These are phyloP conservation scores for Lizonia empirigonia DNA, from an alignment of 2,329 filamentous ascomycete species.

Conservation along the genomic window DNA sequence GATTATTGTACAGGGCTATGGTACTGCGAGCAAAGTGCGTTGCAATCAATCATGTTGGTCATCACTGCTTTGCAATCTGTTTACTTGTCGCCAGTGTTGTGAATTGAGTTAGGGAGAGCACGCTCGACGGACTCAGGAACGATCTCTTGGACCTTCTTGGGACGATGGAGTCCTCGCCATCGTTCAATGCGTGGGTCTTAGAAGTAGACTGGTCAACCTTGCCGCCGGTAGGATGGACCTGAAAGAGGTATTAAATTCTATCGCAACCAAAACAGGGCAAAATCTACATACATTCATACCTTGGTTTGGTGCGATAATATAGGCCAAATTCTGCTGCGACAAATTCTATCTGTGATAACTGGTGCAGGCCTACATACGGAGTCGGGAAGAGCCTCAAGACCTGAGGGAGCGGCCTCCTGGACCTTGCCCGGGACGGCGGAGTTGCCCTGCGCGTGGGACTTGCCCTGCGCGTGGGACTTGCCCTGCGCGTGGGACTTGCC, in stretches of 20 bases:
- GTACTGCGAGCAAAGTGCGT: conserved; percentile 6
- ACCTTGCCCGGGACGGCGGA: conserved; percentile 49
- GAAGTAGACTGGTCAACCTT: conserved; percentile 41
- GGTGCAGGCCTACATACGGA: conserved; percentile 22
- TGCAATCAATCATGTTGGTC: conserved; percentile 1
- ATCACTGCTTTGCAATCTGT: not conserved
- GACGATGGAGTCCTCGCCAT: conserved; percentile 47
- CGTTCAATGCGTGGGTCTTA: conserved; percentile 49
- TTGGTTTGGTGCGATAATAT: too few relatives aligned
- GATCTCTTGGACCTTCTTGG: conserved; percentile 52
- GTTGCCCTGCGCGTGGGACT: conserved; percentile 50
- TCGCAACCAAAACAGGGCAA: too few relatives aligned
- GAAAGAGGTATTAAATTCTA: not conserved
- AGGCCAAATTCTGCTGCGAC: too few relatives aligned
- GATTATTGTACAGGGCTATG: not conserved
- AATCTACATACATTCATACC: too few relatives aligned
- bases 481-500: conserved; percentile 51
- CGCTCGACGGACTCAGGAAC: conserved; percentile 54
- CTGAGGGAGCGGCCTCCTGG: conserved; percentile 48
- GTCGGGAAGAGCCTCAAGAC: conserved; percentile 50
- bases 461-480: conserved; percentile 50
- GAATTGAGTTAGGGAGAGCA: conserved; percentile 51
- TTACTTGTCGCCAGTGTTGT: conserved; percentile 47
- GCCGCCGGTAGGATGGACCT: conserved; percentile 48
- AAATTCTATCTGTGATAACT: not conserved